A percentile compares a stretch with the other conserved stretches of the same genome.
phyloP scores from a whole-genome alignment of 257 asterid genomes.

The Anisodus tanguticus region DNA sequence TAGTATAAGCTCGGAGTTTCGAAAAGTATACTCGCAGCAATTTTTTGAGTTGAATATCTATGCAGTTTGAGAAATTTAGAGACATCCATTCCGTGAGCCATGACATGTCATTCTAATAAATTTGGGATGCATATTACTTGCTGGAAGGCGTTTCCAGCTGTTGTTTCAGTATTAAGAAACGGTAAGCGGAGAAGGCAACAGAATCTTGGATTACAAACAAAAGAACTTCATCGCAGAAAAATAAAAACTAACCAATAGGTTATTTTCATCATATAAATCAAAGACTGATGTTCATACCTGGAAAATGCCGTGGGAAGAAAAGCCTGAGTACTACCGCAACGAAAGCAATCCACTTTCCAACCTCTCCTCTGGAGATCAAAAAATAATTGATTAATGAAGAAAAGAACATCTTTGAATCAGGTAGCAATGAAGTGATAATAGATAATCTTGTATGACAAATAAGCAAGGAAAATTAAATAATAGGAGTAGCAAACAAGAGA shows the following conservation, averaged over 20 bases:
- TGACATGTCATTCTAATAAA: constrained; percentile 3
- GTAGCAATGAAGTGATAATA: not conserved
- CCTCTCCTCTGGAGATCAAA: constrained; percentile 69
- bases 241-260: not conserved
- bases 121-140: constrained; percentile 2
- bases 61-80: constrained; percentile 9
- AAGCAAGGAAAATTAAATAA: constrained; percentile 12
- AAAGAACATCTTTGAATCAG: constrained; percentile 1
- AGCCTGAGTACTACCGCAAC: constrained; percentile 86
- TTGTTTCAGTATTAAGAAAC: not conserved
- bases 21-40: not conserved
- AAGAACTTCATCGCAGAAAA: not conserved
- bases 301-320: constrained; percentile 93
- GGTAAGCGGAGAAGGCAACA: not conserved
- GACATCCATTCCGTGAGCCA: not conserved
- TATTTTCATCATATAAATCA: not conserved
- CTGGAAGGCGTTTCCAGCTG: not conserved
- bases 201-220: not conserved
- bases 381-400: not conserved
- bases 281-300: constrained; percentile 51
- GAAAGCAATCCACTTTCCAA: constrained; percentile 87
- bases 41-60: not conserved
- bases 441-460: not conserved
- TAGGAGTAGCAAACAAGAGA: not conserved
- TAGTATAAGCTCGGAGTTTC: not conserved